phyloP scores from a whole-genome alignment of 495 filamentous ascomycete genomes.

The Penicillium crystallinum region DNA sequence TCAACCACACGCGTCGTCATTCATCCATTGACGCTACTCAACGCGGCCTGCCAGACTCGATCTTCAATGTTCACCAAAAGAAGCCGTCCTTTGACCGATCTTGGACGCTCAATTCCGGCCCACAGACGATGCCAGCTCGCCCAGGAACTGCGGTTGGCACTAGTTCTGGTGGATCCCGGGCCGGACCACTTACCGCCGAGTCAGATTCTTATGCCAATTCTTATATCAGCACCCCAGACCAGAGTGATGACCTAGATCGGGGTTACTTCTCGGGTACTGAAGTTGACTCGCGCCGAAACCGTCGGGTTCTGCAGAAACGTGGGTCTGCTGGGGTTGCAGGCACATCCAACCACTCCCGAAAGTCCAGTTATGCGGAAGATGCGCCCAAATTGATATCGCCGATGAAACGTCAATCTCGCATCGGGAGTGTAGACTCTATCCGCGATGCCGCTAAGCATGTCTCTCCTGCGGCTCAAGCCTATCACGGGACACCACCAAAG shows the following conservation, averaged over 20 bases:
- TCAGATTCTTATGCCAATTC: conserved; percentile 19
- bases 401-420: conserved; percentile 67
- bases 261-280: conserved; percentile 95
- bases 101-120: conserved; percentile 70
- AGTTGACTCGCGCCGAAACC: conserved; percentile 59
- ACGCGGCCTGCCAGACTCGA: conserved; percentile 25
- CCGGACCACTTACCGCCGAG: conserved; percentile 17
- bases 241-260: conserved; percentile 63
- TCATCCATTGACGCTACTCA: conserved; percentile 69
- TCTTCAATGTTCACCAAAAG: conserved; percentile 57
- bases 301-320: conserved; percentile 79
- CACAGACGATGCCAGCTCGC: conserved; percentile 24
- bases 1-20: conserved; percentile 81
- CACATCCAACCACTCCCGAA: conserved; percentile 48
- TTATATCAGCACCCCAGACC: conserved; percentile 24
- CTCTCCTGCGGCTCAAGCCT: conserved; percentile 49
- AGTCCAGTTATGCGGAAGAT: conserved; percentile 71
- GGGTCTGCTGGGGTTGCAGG: conserved; percentile 48
- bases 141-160: conserved; percentile 36
- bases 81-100: conserved; percentile 83
- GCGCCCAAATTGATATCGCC: conserved; percentile 45
- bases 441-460: conserved; percentile 36
- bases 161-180: conserved; percentile 19
- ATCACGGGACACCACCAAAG: conserved; percentile 49
- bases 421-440: conserved; percentile 64